A percentile compares a stretch with the other conserved stretches of the same genome.
Conservation (phyloP, 2,329 filamentous ascomycete species). For the Aureobasidium pullulans region DNA sequence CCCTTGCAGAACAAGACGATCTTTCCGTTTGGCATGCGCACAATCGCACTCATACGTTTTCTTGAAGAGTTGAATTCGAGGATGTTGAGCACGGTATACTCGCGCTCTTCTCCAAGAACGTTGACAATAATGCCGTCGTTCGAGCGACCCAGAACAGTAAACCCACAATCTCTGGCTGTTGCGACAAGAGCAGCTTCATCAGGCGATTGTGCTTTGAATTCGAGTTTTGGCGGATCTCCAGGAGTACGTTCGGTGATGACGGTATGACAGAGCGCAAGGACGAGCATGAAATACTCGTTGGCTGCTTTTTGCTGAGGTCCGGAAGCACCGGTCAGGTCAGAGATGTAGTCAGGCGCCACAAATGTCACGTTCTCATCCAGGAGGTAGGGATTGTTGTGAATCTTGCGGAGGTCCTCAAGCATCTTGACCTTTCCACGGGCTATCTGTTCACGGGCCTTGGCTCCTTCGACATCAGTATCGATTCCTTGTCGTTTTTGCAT, state of each 20-base stretch:
- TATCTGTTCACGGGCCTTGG: conserved; percentile 67
- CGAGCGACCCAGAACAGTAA: conserved; percentile 77
- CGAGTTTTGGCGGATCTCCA: conserved; percentile 82
- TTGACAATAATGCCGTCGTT: conserved; percentile 79
- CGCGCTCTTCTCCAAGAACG: conserved; percentile 74
- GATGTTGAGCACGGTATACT: conserved; percentile 84
- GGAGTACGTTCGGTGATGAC: conserved; percentile 86
- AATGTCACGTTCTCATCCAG: conserved; percentile 88
- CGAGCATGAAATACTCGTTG: conserved; percentile 88
- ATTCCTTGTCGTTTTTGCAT: conserved; percentile 90
- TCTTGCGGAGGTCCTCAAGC: conserved; percentile 61
- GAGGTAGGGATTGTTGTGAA: conserved; percentile 86
- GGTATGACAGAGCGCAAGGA: conserved; percentile 89
- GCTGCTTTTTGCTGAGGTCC: conserved; percentile 69
- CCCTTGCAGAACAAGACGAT: conserved; percentile 96
- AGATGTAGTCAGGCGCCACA: conserved; percentile 79
- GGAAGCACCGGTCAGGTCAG: conserved; percentile 70
- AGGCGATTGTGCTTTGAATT: conserved; percentile 95
- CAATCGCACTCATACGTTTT: conserved; percentile 96
- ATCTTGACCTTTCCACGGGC: conserved; percentile 67
- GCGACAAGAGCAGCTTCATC: conserved; percentile 92
- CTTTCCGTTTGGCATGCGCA: conserved; percentile 83
- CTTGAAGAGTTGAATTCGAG: conserved; percentile 96
- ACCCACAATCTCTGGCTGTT: conserved; percentile 90
- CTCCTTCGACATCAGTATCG: conserved; percentile 73